Conservation (phyloP, 2,329 filamentous ascomycete genomes). For the Hypoxylon sp. region DNA sequence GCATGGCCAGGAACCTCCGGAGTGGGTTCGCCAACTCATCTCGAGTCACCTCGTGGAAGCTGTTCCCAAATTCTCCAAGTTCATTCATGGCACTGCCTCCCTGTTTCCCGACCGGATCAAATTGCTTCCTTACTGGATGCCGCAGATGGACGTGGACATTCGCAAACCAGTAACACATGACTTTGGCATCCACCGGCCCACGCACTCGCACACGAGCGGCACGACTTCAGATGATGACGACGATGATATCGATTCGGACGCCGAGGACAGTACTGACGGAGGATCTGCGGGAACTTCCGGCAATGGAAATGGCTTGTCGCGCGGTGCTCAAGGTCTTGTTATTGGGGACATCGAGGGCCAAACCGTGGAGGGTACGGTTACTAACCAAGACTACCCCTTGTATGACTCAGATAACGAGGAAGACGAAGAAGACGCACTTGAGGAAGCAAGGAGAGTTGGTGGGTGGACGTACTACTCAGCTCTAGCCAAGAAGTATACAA, state of each 20-base stretch:
- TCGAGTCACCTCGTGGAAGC: conserved; percentile 96
- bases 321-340: conserved; percentile 41
- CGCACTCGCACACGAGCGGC: conserved; percentile 79
- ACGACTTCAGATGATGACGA: conserved; percentile 85
- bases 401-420: conserved; percentile 94
- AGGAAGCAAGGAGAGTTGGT: conserved; percentile 82
- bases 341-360: conserved; percentile 84
- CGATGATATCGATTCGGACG: conserved; percentile 77
- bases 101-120: conserved; percentile 91
- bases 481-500: conserved; percentile 65
- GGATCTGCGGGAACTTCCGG: conserved; percentile 28
- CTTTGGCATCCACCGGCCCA: conserved; percentile 90
- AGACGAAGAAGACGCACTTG: conserved; percentile 79
- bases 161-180: conserved; percentile 89
- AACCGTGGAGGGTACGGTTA: conserved; percentile 72
- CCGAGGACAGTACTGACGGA: conserved; percentile 67
- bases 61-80: conserved; percentile 99
- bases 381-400: conserved; percentile 81
- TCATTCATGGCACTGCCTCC: conserved; percentile 93
- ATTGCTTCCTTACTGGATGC: conserved; percentile 95
- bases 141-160: conserved; percentile 98
- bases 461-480: conserved; percentile 81
- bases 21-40: conserved; percentile 96
- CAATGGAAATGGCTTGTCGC: conserved; percentile 44
- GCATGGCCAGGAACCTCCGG: conserved; percentile 91